Percentiles rank a stretch among this genome's conserved stretches.
These are phyloP conservation scores for Erythrophleum fordii DNA, from an alignment of 306 rosid genomes.

Conservation along the genomic window DNA sequence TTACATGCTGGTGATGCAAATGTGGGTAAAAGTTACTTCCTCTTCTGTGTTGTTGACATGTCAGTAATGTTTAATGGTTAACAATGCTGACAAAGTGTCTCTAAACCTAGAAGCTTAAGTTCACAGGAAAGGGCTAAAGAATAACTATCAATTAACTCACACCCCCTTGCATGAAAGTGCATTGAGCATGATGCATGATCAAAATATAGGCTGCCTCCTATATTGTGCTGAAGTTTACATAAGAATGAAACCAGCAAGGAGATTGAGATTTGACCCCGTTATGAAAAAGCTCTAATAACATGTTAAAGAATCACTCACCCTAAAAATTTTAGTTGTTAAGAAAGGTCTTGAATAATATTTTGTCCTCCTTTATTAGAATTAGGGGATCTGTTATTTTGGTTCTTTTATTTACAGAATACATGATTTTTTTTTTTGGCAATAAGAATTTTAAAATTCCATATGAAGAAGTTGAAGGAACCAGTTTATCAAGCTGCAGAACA, in stretches of 20 bases:
- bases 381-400: not conserved
- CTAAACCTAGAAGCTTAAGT: constrained; percentile 4
- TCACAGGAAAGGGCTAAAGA: not conserved
- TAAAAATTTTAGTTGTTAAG: constrained; percentile 9
- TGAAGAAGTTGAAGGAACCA: constrained; percentile 19
- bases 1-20: constrained; percentile 73
- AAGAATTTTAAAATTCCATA: not conserved
- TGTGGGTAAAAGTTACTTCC: constrained; percentile 55
- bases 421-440: not conserved
- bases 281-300: not conserved
- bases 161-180: constrained; percentile 1
- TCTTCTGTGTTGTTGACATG: constrained; percentile 30
- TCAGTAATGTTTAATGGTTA: constrained; percentile 16
- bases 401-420: constrained; percentile 25
- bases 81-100: constrained; percentile 22
- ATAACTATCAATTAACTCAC: constrained; percentile 9
- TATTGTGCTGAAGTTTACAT: not conserved
- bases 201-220: constrained; percentile 2
- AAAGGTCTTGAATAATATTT: constrained; percentile 27
- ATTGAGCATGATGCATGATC: constrained; percentile 3
- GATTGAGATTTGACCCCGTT: not conserved
- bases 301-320: constrained; percentile 19
- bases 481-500: constrained; percentile 22
- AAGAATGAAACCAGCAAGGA: not conserved
- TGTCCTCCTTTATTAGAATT: not conserved